These are phyloP conservation scores for Trametes elegans DNA, from an alignment of 768 basidiomycete species.

Conservation along the genomic window DNA sequence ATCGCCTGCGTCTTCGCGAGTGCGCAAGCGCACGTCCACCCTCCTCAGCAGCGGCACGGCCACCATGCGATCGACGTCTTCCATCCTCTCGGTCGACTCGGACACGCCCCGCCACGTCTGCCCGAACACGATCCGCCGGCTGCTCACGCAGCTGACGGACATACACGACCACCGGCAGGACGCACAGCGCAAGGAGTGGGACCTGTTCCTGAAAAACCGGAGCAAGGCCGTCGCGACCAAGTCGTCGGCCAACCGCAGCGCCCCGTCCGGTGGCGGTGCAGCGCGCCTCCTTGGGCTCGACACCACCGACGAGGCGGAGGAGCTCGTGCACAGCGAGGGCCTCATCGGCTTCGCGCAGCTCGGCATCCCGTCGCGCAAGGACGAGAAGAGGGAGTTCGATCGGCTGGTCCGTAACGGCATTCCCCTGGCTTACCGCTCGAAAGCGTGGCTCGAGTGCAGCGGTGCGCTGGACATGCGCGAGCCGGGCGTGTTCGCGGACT, in stretches of 20 bases:
- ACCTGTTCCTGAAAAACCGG: constrained; percentile 75
- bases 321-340: constrained; percentile 78
- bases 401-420: constrained; percentile 82
- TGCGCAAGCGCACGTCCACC: constrained; percentile 45
- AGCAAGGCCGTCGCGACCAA: constrained; percentile 41
- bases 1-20: constrained; percentile 53
- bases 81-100: constrained; percentile 57
- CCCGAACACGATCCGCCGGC: constrained; percentile 65
- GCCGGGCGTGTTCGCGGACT: constrained; percentile 85
- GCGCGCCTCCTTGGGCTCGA: constrained; percentile 71
- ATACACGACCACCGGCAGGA: constrained; percentile 82
- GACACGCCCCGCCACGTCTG: constrained; percentile 76
- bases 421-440: constrained; percentile 82
- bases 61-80: constrained; percentile 36
- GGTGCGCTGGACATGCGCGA: constrained; percentile 90
- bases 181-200: constrained; percentile 78
- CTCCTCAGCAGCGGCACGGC: constrained; percentile 27
- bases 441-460: constrained; percentile 92
- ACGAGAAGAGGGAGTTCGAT: constrained; percentile 79
- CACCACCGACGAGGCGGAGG: constrained; percentile 63
- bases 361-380: constrained; percentile 63
- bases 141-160: constrained; percentile 73
- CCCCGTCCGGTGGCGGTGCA: constrained; percentile 37
- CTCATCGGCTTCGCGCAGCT: constrained; percentile 91
- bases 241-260: constrained; percentile 20